phyloP scores from a whole-genome alignment of 768 basidiomycete species.

The Lentinula detonsa region DNA sequence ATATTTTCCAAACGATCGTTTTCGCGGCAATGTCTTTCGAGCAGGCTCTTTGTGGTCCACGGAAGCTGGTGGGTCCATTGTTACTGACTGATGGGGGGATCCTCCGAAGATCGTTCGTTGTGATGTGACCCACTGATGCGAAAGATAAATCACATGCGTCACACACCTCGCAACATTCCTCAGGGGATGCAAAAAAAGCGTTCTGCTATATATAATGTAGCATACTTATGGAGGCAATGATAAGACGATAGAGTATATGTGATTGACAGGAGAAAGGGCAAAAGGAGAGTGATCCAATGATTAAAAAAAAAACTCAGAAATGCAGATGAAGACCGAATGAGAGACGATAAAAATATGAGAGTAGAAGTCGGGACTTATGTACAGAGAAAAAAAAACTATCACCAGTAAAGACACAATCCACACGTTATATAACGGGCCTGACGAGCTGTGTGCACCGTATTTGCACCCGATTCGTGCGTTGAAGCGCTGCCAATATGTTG shows the following conservation, averaged over 20 bases:
- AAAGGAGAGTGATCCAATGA: background rate
- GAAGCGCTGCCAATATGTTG: background rate
- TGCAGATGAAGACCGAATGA: background rate
- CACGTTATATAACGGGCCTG: constrained; percentile 3
- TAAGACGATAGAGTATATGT: background rate
- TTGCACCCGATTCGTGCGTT: background rate
- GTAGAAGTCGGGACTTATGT: background rate
- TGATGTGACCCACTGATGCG: background rate
- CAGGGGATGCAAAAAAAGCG: too few relatives aligned
- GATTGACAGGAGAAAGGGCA: background rate
- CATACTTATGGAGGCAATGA: background rate
- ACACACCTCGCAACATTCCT: too few relatives aligned
- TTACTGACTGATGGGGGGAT: background rate
- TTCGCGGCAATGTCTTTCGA: constrained; percentile 41
- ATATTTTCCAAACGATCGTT: constrained; percentile 68
- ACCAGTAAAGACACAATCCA: background rate
- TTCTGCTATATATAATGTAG: too few relatives aligned
- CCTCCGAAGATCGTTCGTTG: background rate
- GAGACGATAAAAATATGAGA: background rate
- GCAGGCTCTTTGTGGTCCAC: background rate
- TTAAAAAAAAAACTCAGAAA: background rate
- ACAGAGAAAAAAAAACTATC: background rate
- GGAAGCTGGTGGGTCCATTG: background rate
- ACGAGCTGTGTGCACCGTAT: background rate
- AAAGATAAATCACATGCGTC: background rate